These are phyloP conservation scores for Myxozyma monticola DNA, from an alignment of 805 yeast species.

Conservation along the genomic window DNA sequence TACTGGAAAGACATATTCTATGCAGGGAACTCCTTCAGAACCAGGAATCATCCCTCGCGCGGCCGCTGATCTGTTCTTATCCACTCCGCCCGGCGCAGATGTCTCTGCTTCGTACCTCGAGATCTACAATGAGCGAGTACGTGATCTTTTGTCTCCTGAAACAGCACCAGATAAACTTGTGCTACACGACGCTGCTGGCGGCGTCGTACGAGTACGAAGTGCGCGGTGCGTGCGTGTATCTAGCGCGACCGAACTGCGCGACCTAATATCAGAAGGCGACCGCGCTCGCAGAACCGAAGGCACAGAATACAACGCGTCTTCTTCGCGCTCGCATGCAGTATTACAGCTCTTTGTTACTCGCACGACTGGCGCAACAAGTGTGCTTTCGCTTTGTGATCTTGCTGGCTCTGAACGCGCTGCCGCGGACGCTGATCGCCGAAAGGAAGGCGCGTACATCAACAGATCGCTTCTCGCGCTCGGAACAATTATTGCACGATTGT, in stretches of 20 bases:
- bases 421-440: constrained; percentile 71
- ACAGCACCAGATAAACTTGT: constrained; percentile 55
- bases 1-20: constrained; percentile 84
- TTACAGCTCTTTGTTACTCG: constrained; percentile 61
- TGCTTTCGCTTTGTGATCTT: constrained; percentile 84
- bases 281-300: constrained; percentile 74
- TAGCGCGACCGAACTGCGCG: constrained; percentile 59
- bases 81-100: constrained; percentile 42
- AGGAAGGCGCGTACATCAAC: constrained; percentile 92
- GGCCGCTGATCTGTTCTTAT: constrained; percentile 58
- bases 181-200: constrained; percentile 76
- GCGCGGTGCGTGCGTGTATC: constrained; percentile 61
- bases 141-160: constrained; percentile 61
- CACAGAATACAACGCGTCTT: constrained; percentile 83
- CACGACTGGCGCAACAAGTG: constrained; percentile 37
- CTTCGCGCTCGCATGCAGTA: constrained; percentile 91
- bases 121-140: constrained; percentile 83
- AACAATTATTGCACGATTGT: constrained; percentile 75
- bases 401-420: constrained; percentile 96
- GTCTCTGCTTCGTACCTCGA: constrained; percentile 75
- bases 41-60: constrained; percentile 75
- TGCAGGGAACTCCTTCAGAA: constrained; percentile 66
- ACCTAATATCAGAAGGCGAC: constrained; percentile 68
- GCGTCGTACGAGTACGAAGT: constrained; percentile 69
- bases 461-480: constrained; percentile 87